Percentiles rank a stretch among this genome's conserved stretches.
Conservation (phyloP, 805 yeast species). For the Candida xiaguanensis region DNA sequence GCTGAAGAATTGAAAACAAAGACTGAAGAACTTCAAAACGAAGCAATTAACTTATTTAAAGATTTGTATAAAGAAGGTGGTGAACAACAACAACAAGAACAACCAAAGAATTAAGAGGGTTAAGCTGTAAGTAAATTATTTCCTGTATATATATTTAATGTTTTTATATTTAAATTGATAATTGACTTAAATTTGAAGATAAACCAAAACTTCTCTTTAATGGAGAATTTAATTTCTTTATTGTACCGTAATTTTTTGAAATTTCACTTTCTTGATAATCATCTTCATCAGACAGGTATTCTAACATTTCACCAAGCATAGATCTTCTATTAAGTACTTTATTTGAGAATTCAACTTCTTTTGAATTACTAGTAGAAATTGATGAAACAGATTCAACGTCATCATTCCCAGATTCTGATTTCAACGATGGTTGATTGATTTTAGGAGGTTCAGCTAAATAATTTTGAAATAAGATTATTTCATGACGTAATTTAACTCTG, state of each 20-base stretch:
- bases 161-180: slow-evolving; percentile 1
- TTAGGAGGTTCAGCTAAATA: slow-evolving; percentile 11
- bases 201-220: slow-evolving; percentile 7
- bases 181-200: slow-evolving; percentile 5
- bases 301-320: slow-evolving; percentile 43
- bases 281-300: slow-evolving; percentile 28
- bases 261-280: slow-evolving; percentile 1
- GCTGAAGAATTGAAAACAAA: slow-evolving; percentile 62
- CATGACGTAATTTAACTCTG: slow-evolving; percentile 39
- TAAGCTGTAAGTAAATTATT: not conserved
- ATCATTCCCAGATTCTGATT: slow-evolving; percentile 7
- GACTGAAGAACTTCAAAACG: slow-evolving; percentile 72
- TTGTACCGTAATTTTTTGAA: slow-evolving; percentile 9
- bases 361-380: too few species aligned
- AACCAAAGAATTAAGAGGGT: slow-evolving; percentile 24
- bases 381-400: slow-evolving; percentile 1
- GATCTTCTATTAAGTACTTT: slow-evolving; percentile 33
- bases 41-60: slow-evolving; percentile 74
- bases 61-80: slow-evolving; percentile 43
- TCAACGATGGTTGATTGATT: not conserved
- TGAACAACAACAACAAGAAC: slow-evolving; percentile 18
- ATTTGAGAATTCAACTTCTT: slow-evolving; percentile 23
- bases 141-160: slow-evolving; percentile 4
- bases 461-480: slow-evolving; percentile 32
- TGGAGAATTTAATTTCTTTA: not conserved